Evolutionary conservation across 169 alveolate species (phyloP).

Genomic region (Plasmodium berghei): DNA sequence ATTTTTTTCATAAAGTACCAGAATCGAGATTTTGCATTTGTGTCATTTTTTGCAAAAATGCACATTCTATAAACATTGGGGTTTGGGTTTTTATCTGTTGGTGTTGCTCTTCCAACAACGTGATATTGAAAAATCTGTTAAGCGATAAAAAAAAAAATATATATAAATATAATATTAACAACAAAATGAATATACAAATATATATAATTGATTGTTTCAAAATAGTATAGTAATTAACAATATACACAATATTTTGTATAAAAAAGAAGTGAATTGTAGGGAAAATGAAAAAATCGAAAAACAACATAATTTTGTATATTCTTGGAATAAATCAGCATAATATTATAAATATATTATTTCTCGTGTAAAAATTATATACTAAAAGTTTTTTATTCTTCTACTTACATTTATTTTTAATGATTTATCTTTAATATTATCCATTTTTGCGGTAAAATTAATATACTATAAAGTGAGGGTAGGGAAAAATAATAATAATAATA

Average conservation of each 20-base stretch:
- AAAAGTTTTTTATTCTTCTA: neutral
- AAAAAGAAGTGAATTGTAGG: no score
- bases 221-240: neutral
- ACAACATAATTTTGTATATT: no score
- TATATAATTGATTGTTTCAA: neutral
- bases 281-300: no score
- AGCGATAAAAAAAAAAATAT: neutral
- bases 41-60: constrained; percentile 97
- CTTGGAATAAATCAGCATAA: no score
- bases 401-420: constrained; percentile 64
- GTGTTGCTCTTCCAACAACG: constrained; percentile 96
- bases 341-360: no score
- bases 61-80: constrained; percentile 96
- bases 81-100: constrained; percentile 94
- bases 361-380: no score
- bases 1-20: constrained; percentile 98
- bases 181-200: no score
- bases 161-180: neutral
- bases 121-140: constrained; percentile 91
- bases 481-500: neutral
- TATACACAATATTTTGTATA: neutral
- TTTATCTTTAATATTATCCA: constrained; percentile 46
- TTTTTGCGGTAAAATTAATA: neutral
- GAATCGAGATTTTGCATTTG: constrained; percentile 97
- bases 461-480: neutral